Evolutionary conservation across 2,329 filamentous ascomycete genomes (phyloP).

Genomic region (Talaromyces islandicus): DNA sequence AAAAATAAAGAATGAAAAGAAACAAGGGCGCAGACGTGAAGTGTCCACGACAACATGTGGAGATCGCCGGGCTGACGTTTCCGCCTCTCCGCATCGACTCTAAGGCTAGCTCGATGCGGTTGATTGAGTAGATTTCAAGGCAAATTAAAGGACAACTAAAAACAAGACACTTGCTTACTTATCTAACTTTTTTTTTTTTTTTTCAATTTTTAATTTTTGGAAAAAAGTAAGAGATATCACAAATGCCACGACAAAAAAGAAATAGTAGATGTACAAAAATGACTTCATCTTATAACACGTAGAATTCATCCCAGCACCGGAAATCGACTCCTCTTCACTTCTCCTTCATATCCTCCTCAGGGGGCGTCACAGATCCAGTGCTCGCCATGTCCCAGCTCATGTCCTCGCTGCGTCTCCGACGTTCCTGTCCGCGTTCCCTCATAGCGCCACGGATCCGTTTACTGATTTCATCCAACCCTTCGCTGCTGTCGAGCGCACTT

Average conservation of each 20-base stretch:
- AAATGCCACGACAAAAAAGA: not conserved
- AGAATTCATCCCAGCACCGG: not conserved
- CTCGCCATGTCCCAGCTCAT: constrained; percentile 36
- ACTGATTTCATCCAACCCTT: constrained; percentile 74
- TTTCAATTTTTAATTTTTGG: too few relatives aligned
- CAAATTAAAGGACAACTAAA: too few relatives aligned
- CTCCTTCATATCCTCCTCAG: constrained; percentile 31
- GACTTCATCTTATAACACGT: not conserved
- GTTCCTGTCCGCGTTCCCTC: constrained; percentile 64
- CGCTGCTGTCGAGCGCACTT: constrained; percentile 59
- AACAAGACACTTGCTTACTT: too few relatives aligned
- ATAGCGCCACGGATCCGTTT: constrained; percentile 80
- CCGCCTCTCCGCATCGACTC: not conserved
- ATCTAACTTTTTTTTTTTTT: too few relatives aligned
- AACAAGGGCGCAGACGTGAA: not conserved
- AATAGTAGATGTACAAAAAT: not conserved
- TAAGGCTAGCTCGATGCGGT: not conserved
- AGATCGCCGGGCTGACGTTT: not conserved
- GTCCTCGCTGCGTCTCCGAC: constrained; percentile 46
- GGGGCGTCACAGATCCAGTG: constrained; percentile 30
- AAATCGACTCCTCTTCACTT: constrained; percentile 19
- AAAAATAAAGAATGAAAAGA: not conserved
- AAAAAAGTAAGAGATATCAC: not conserved
- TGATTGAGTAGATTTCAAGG: too few relatives aligned
- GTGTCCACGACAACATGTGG: not conserved